phyloP scores from a whole-genome alignment of 345 rosid species.

The Crucihimalaya himalaica region DNA sequence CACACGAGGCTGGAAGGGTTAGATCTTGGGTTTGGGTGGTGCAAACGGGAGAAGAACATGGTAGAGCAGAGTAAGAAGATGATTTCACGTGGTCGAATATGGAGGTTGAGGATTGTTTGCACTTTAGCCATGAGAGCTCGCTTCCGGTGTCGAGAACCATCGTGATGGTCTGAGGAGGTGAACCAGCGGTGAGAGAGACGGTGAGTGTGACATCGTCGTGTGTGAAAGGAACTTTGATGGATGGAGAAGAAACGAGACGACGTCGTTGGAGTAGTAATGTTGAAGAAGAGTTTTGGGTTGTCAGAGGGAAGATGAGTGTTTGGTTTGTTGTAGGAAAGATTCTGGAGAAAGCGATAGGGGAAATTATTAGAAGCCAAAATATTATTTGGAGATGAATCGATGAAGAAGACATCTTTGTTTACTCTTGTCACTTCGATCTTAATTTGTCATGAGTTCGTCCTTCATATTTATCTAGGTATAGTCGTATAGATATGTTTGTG shows the following conservation, averaged over 20 bases:
- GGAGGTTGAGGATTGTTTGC: slow-evolving; percentile 41
- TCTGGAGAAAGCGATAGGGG: slow-evolving; percentile 35
- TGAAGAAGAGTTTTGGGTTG: slow-evolving; percentile 37
- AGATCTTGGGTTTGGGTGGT: slow-evolving; percentile 55
- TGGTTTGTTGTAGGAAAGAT: slow-evolving; percentile 43
- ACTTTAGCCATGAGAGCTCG: slow-evolving; percentile 77
- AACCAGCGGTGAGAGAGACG: slow-evolving; percentile 60
- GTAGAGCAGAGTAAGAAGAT: slow-evolving; percentile 48
- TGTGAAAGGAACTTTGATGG: slow-evolving; percentile 49
- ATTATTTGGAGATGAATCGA: slow-evolving; percentile 20
- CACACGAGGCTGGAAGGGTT: slow-evolving; percentile 51
- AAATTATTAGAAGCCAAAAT: slow-evolving; percentile 24
- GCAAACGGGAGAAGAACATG: slow-evolving; percentile 56
- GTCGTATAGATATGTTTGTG: background rate
- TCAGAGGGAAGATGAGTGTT: slow-evolving; percentile 51
- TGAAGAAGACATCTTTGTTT: slow-evolving; percentile 28
- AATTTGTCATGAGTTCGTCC: background rate
- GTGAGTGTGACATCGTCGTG: slow-evolving; percentile 64
- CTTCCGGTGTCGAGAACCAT: slow-evolving; percentile 86
- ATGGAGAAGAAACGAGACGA: slow-evolving; percentile 29
- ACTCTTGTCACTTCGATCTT: background rate
- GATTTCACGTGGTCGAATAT: slow-evolving; percentile 51
- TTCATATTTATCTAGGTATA: background rate
- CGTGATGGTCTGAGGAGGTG: slow-evolving; percentile 63
- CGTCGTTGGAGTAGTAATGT: background rate